Conservation (phyloP, 2,329 filamentous ascomycete genomes). For the Cladobotryum protrusum region DNA sequence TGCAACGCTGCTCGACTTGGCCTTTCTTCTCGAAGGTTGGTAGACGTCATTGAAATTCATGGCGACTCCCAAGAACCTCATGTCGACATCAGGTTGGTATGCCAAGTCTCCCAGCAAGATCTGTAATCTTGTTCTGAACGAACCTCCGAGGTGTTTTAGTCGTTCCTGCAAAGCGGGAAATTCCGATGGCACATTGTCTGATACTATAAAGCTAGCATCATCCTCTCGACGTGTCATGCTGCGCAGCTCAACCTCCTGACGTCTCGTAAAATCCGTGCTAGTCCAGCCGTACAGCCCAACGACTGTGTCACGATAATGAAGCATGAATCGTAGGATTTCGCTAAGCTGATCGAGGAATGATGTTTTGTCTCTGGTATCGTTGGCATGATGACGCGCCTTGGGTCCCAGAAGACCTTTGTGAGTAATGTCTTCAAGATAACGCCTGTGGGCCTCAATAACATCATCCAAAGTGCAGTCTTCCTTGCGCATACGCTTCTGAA, state of each 20-base stretch:
- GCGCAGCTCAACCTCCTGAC: slow-evolving; percentile 80
- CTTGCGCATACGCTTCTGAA: slow-evolving; percentile 75
- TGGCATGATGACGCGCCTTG: slow-evolving; percentile 39
- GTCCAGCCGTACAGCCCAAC: slow-evolving; percentile 93
- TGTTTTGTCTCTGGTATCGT: slow-evolving; percentile 58
- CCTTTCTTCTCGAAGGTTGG: slow-evolving; percentile 63
- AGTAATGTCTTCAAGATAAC: slow-evolving; percentile 89
- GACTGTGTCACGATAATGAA: slow-evolving; percentile 85
- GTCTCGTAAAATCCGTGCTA: slow-evolving; percentile 84
- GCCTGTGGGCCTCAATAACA: slow-evolving; percentile 83
- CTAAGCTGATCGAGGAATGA: slow-evolving; percentile 87
- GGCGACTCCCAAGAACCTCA: slow-evolving; percentile 89
- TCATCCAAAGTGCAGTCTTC: slow-evolving; percentile 91
- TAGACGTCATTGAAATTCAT: slow-evolving; percentile 99
- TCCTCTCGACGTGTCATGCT: slow-evolving; percentile 47
- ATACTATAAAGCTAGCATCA: slow-evolving; percentile 25
- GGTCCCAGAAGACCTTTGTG: slow-evolving; percentile 90
- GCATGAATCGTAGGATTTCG: slow-evolving; percentile 89
- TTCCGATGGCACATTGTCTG: slow-evolving; percentile 54
- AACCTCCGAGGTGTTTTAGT: slow-evolving; percentile 62
- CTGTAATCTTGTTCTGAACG: slow-evolving; percentile 73
- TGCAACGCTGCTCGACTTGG: slow-evolving; percentile 30
- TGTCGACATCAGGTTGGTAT: slow-evolving; percentile 89
- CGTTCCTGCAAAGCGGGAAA: slow-evolving; percentile 71
- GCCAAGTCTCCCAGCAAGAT: slow-evolving; percentile 82